Evolutionary conservation across 129 eudicot genomes (phyloP).

Genomic region (Tagetes patula): DNA sequence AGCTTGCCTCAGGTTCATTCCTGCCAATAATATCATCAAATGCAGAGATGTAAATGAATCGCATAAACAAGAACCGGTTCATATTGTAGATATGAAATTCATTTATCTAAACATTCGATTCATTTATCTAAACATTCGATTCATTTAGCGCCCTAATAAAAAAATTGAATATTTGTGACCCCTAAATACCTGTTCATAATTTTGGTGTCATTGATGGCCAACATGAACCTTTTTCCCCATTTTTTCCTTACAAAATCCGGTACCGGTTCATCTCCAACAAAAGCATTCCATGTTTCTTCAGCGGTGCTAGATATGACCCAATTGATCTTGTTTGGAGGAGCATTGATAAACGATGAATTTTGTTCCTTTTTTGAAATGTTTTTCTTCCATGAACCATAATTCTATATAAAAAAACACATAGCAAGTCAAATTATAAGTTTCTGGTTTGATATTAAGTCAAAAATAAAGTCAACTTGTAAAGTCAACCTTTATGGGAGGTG

Average conservation of each 20-base stretch:
- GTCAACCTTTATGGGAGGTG: slow-evolving; percentile 44
- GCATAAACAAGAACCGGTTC: background rate
- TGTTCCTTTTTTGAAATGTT: slow-evolving; percentile 20
- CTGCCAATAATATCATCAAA: slow-evolving; percentile 18
- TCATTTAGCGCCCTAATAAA: no score
- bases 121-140: no score
- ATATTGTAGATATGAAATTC: no score
- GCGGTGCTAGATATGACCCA: slow-evolving; percentile 62
- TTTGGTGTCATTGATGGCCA: slow-evolving; percentile 28
- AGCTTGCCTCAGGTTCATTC: slow-evolving; percentile 10
- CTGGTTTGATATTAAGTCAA: background rate
- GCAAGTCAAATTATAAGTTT: background rate
- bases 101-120: no score
- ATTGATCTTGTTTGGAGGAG: slow-evolving; percentile 59
- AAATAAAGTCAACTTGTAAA: background rate
- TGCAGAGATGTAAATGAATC: background rate
- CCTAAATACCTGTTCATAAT: slow-evolving; percentile 30
- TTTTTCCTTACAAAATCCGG: slow-evolving; percentile 55
- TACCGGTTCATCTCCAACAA: slow-evolving; percentile 40
- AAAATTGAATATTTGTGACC: no score
- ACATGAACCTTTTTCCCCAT: slow-evolving; percentile 55
- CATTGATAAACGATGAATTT: slow-evolving; percentile 31
- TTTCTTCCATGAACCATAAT: slow-evolving; percentile 37
- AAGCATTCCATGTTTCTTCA: slow-evolving; percentile 67
- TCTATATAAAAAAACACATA: slow-evolving; percentile 31